Evolutionary conservation across 148 eudicot species (phyloP).

Genomic region (Bassia scoparia): DNA sequence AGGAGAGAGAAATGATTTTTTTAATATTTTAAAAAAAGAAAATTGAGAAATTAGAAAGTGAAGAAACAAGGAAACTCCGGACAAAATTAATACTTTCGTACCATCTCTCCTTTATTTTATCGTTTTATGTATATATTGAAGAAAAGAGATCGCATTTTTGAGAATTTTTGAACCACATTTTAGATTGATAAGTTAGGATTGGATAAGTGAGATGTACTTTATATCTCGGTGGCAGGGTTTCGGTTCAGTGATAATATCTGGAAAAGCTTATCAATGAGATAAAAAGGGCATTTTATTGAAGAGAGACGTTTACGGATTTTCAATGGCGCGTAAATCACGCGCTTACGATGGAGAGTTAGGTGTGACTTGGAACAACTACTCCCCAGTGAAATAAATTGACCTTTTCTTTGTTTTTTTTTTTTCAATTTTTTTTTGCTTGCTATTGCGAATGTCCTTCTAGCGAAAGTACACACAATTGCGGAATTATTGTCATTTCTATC

Average conservation of each 20-base stretch:
- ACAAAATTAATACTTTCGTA: conserved; percentile 15
- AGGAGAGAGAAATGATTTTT: conserved; percentile 15
- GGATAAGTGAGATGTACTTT: conserved; percentile 9
- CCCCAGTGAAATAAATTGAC: conserved; percentile 20
- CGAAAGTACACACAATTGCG: too few relatives aligned
- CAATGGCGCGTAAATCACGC: conserved; percentile 25
- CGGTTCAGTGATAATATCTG: conserved; percentile 16
- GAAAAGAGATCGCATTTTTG: neutral
- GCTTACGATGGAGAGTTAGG: conserved; percentile 27
- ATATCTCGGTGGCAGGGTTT: conserved; percentile 16
- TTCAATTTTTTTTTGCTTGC: neutral
- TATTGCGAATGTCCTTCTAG: neutral
- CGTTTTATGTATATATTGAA: neutral
- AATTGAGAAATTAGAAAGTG: conserved; percentile 16
- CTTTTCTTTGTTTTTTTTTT: neutral
- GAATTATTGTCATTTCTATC: too few relatives aligned
- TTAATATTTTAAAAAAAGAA: neutral
- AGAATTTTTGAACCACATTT: neutral
- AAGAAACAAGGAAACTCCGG: conserved; percentile 23
- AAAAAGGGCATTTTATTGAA: conserved; percentile 24
- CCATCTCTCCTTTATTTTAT: neutral
- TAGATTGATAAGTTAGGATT: neutral
- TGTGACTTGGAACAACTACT: conserved; percentile 34
- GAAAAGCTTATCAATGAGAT: neutral
- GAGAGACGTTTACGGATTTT: conserved; percentile 32